These are phyloP conservation scores for Naumovozyma castellii DNA, from an alignment of 805 yeast species.

Conservation along the genomic window DNA sequence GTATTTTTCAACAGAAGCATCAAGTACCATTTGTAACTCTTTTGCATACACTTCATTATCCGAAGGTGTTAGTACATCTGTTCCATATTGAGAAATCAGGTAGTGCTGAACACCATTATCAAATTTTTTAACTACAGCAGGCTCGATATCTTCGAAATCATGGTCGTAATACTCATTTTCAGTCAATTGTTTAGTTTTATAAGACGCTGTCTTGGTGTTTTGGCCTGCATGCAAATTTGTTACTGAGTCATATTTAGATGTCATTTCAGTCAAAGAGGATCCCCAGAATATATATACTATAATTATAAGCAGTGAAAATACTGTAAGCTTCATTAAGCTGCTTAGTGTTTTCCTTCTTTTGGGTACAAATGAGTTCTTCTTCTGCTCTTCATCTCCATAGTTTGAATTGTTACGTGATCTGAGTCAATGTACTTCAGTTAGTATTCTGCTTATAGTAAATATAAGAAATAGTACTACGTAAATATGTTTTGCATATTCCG, in stretches of 20 bases:
- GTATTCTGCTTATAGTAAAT: too few relatives aligned
- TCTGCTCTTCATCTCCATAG: not conserved
- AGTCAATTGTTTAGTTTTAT: constrained; percentile 13
- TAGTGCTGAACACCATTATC: constrained; percentile 34
- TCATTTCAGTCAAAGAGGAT: not conserved
- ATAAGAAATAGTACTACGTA: too few relatives aligned
- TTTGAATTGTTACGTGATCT: constrained; percentile 1
- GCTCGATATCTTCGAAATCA: constrained; percentile 30
- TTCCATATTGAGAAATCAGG: constrained; percentile 29
- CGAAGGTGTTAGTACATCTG: constrained; percentile 23
- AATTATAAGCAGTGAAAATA: not conserved
- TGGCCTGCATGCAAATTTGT: not conserved
- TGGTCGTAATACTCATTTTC: constrained; percentile 28
- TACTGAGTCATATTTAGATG: not conserved
- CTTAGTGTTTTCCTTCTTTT: not conserved
- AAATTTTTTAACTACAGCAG: constrained; percentile 26
- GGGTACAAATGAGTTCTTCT: not conserved
- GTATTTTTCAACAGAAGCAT: constrained; percentile 46
- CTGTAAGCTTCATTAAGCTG: not conserved
- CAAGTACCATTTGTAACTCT: constrained; percentile 34
- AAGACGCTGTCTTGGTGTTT: not conserved
- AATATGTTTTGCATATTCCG: too few relatives aligned
- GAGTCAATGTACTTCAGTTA: not conserved
- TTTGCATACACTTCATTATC: constrained; percentile 22
- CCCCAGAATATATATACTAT: not conserved